These are phyloP conservation scores for Xylaria hypoxylon DNA, from an alignment of 2,329 filamentous ascomycete species.

Conservation along the genomic window DNA sequence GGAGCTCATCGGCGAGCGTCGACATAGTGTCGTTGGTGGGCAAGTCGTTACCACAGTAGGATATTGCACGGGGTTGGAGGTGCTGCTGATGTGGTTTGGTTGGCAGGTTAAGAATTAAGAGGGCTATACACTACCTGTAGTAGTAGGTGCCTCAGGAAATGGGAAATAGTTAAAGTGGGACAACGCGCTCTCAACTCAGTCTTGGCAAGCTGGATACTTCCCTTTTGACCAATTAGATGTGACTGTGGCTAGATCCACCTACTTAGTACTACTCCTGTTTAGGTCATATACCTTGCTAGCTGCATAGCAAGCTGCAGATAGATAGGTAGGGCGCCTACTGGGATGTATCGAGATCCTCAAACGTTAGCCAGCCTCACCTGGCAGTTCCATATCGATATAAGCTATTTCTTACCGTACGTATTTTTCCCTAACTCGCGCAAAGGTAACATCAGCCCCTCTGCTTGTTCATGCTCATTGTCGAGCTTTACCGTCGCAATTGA, in stretches of 20 bases:
- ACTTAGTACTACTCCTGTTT: too few relatives aligned
- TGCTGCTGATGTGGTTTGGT: not conserved
- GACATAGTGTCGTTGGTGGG: slow-evolving; percentile 70
- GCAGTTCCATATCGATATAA: too few relatives aligned
- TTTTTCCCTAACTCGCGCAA: not conserved
- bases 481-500: not conserved
- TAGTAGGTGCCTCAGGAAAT: not conserved
- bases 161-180: slow-evolving; percentile 32
- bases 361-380: too few relatives aligned
- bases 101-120: not conserved
- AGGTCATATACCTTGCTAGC: too few relatives aligned
- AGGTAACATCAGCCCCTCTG: not conserved
- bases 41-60: not conserved
- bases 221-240: too few relatives aligned
- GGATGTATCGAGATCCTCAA: too few relatives aligned
- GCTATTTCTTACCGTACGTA: too few relatives aligned
- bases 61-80: not conserved
- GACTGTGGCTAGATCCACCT: too few relatives aligned
- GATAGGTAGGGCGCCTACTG: too few relatives aligned
- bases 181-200: slow-evolving; percentile 15
- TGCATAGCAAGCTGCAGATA: too few relatives aligned
- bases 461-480: not conserved
- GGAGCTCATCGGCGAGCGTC: slow-evolving; percentile 89
- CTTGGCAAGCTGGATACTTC: not conserved
- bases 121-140: not conserved